Evolutionary conservation across 1,139 yeast species (phyloP).

Genomic region (Candida sojae): DNA sequence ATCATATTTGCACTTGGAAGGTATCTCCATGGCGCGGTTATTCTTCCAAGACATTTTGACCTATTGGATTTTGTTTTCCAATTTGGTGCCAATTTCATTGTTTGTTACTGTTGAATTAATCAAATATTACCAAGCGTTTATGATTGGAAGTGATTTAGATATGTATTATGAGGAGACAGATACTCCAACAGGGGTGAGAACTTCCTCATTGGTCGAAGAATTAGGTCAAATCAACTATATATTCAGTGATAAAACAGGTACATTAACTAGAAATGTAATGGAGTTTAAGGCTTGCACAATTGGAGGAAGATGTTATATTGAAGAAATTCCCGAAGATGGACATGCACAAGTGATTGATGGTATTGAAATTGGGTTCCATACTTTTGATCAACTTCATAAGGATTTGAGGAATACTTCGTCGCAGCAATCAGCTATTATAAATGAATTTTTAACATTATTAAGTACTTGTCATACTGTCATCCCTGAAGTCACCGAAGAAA

Average conservation of each 20-base stretch:
- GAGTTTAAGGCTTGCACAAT: slow-evolving; percentile 93
- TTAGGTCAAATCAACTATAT: slow-evolving; percentile 94
- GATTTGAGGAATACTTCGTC: slow-evolving; percentile 44
- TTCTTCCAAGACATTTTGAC: slow-evolving; percentile 89
- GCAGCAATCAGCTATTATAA: slow-evolving; percentile 65
- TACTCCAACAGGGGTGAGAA: slow-evolving; percentile 92
- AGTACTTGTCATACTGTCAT: slow-evolving; percentile 98
- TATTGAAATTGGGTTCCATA: slow-evolving; percentile 76
- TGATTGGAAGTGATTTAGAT: slow-evolving; percentile 93
- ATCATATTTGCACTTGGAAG: slow-evolving; percentile 67
- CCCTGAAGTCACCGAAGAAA: slow-evolving; percentile 74
- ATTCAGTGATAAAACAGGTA: slow-evolving; percentile 96
- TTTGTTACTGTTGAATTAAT: slow-evolving; percentile 95
- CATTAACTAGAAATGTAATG: slow-evolving; percentile 93
- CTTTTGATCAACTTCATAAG: slow-evolving; percentile 62
- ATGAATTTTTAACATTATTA: slow-evolving; percentile 78
- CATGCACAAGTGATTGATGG: slow-evolving; percentile 73
- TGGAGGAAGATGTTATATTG: slow-evolving; percentile 89
- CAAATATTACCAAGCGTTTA: slow-evolving; percentile 91
- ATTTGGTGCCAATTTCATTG: slow-evolving; percentile 90
- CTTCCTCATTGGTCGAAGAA: slow-evolving; percentile 94
- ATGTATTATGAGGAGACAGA: slow-evolving; percentile 86
- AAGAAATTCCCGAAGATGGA: slow-evolving; percentile 88
- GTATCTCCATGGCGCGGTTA: slow-evolving; percentile 65
- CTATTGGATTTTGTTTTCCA: slow-evolving; percentile 94